Conservation (phyloP, 73 alveolate species). For the Paramecium sexaurelia region DNA sequence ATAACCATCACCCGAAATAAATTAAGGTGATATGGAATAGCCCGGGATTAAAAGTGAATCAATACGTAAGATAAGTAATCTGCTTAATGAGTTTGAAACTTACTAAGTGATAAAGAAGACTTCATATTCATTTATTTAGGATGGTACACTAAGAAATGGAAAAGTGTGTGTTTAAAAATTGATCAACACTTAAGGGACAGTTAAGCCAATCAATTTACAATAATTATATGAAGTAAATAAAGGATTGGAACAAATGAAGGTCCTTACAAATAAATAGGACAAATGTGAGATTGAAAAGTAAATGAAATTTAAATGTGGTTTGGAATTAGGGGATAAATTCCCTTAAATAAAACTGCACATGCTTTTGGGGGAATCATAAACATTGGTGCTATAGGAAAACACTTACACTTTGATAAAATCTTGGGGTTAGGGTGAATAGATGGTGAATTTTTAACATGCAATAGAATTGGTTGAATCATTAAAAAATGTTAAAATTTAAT, state of each 20-base stretch:
- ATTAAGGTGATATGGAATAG: background rate
- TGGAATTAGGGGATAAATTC: slow-evolving; percentile 6
- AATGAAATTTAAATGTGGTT: slow-evolving; percentile 49
- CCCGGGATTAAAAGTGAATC: background rate
- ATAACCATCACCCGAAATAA: background rate
- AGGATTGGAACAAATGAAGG: background rate
- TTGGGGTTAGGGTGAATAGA: slow-evolving; percentile 46
- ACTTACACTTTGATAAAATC: slow-evolving; percentile 6
- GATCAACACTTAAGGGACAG: slow-evolving; percentile 10
- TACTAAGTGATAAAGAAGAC: background rate
- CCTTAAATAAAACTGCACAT: background rate
- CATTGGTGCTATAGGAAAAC: background rate
- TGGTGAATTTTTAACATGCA: slow-evolving; percentile 43
- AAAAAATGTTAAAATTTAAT: background rate
- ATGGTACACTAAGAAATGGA: background rate
- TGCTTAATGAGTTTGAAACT: background rate
- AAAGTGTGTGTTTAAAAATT: background rate
- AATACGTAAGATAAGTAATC: background rate
- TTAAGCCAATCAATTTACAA: background rate
- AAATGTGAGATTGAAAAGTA: background rate
- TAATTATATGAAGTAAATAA: background rate
- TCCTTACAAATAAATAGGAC: background rate
- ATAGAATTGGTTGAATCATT: slow-evolving; percentile 18
- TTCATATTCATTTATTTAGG: background rate
- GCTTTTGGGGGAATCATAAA: background rate